A percentile compares a stretch with the other conserved stretches of the same genome.
phyloP scores from a whole-genome alignment of 2,329 filamentous ascomycete genomes.

The Graphiopsis chlorocephala region DNA sequence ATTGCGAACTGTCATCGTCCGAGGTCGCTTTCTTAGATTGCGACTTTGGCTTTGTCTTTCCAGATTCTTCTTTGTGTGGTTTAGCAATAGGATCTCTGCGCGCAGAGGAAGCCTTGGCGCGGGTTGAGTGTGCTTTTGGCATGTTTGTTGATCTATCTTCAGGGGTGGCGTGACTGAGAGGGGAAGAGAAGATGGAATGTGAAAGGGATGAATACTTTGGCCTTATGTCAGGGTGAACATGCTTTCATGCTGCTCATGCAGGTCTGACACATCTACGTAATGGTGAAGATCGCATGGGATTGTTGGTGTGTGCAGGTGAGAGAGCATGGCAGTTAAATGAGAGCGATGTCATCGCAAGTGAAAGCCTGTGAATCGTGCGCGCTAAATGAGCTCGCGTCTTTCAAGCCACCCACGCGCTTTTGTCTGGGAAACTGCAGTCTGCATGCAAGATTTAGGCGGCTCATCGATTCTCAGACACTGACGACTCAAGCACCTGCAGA shows the following conservation, averaged over 20 bases:
- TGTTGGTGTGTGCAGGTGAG: neutral
- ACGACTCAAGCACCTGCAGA: neutral
- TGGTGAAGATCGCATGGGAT: constrained; percentile 7
- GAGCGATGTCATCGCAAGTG: constrained; percentile 6
- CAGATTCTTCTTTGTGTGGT: neutral
- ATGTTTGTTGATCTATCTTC: neutral
- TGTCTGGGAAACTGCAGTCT: neutral
- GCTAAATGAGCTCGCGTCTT: constrained; percentile 10
- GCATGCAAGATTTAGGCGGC: neutral
- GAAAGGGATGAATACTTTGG: neutral
- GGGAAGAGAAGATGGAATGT: neutral
- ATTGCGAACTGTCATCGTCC: neutral
- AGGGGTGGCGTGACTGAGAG: neutral
- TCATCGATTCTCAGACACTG: constrained; percentile 1
- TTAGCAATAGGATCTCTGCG: constrained; percentile 3
- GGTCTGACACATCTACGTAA: constrained; percentile 10
- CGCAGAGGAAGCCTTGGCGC: neutral
- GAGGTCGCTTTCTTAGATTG: neutral
- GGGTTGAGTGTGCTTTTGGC: constrained; percentile 8
- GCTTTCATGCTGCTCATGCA: constrained; percentile 1
- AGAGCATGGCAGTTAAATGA: constrained; percentile 1
- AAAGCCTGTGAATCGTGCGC: neutral
- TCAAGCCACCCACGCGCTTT: constrained; percentile 2
- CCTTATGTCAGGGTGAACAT: neutral
- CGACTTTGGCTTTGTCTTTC: neutral